phyloP scores from a whole-genome alignment of 2,329 filamentous ascomycete species.

The Phialophora chinensis region DNA sequence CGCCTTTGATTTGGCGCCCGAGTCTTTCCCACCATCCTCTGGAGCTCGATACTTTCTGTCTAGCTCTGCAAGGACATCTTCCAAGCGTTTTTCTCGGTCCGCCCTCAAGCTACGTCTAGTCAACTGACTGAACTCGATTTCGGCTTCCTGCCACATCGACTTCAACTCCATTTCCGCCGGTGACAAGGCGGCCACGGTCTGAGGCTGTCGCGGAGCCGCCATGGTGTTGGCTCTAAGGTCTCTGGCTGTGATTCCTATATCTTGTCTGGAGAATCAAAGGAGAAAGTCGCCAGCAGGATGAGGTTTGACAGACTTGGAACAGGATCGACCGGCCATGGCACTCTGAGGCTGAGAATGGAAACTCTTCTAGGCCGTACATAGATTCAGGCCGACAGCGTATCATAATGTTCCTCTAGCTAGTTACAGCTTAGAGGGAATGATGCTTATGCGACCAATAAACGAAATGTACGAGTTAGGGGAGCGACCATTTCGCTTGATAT shows the following conservation, averaged over 20 bases:
- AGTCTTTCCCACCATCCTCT: not conserved
- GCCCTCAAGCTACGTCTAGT: slow-evolving; percentile 5
- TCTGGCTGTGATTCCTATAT: not conserved
- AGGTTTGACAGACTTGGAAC: not conserved
- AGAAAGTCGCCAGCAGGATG: not conserved
- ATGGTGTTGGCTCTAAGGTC: not conserved
- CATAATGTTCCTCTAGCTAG: not conserved
- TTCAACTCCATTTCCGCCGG: slow-evolving; percentile 12
- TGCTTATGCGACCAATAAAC: not conserved
- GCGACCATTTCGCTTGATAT: not conserved
- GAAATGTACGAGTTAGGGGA: not conserved
- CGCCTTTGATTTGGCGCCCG: not conserved
- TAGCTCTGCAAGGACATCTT: slow-evolving; percentile 3
- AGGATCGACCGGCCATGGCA: not conserved
- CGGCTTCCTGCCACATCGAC: slow-evolving; percentile 10
- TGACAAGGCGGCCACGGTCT: slow-evolving; percentile 3
- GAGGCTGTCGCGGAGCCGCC: not conserved
- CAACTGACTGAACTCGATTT: slow-evolving; percentile 8
- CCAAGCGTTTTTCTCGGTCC: slow-evolving; percentile 6
- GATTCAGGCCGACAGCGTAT: no score
- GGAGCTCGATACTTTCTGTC: not conserved
- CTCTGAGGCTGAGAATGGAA: not conserved
- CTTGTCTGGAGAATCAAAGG: not conserved
- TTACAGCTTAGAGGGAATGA: not conserved
- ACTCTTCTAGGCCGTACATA: not conserved